phyloP scores from a whole-genome alignment of 2,329 filamentous ascomycete species.

The Lecanoromycetidae sp. region DNA sequence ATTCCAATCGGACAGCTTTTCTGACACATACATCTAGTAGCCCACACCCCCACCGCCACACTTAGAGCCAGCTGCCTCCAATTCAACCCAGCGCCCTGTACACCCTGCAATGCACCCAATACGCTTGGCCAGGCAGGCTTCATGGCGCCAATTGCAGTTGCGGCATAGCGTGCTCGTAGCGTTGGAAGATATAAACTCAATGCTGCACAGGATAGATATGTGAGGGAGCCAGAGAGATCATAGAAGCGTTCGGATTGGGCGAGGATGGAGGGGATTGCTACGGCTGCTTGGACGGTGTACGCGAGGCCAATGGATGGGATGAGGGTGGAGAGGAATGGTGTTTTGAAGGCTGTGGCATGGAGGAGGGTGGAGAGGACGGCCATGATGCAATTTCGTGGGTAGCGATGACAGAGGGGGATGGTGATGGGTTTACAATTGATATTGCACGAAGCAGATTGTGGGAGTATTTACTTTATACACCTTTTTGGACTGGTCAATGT shows the following conservation, averaged over 20 bases:
- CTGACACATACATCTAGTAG: slow-evolving; percentile 40
- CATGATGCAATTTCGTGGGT: slow-evolving; percentile 13
- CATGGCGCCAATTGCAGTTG: slow-evolving; percentile 29
- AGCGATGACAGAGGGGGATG: neutral
- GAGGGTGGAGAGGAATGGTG: slow-evolving; percentile 49
- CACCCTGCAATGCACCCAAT: slow-evolving; percentile 33
- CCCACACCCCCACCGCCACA: slow-evolving; percentile 49
- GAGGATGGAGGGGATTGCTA: slow-evolving; percentile 50
- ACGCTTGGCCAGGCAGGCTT: slow-evolving; percentile 38
- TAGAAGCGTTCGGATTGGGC: slow-evolving; percentile 54
- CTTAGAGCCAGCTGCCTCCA: slow-evolving; percentile 50
- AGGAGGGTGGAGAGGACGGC: slow-evolving; percentile 38
- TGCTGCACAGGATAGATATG: slow-evolving; percentile 52
- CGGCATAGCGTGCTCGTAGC: slow-evolving; percentile 42
- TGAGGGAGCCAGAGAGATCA: slow-evolving; percentile 54
- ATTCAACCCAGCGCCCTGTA: slow-evolving; percentile 38
- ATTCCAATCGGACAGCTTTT: neutral
- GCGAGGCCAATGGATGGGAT: slow-evolving; percentile 51
- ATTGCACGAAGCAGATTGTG: neutral
- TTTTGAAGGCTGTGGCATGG: slow-evolving; percentile 48
- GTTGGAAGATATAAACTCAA: slow-evolving; percentile 50
- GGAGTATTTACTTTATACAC: slow-evolving; percentile 7
- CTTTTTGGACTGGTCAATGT: neutral
- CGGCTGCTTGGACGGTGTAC: slow-evolving; percentile 50
- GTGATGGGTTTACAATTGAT: neutral